phyloP scores from a whole-genome alignment of 345 rosid species.

The Syzygium oleosum region DNA sequence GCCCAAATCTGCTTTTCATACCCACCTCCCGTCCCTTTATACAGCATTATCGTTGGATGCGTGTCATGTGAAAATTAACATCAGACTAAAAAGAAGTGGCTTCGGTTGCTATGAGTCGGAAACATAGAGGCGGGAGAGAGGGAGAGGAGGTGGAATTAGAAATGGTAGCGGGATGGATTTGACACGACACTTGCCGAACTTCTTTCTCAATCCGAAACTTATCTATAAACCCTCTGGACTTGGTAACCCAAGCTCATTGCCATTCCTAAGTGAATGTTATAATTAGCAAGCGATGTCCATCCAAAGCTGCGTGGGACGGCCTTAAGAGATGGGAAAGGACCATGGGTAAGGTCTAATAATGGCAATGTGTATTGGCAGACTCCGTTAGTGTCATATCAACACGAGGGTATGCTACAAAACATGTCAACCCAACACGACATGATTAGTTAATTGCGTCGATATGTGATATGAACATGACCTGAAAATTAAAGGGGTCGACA shows the following conservation, averaged over 20 bases:
- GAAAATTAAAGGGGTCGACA: neutral
- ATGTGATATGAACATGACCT: neutral
- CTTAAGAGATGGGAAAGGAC: neutral
- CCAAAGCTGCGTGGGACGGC: neutral
- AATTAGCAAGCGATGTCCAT: neutral
- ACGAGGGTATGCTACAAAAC: neutral
- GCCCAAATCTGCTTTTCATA: neutral
- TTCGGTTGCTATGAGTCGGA: neutral
- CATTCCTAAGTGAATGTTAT: neutral
- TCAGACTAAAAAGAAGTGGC: neutral
- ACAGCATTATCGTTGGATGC: neutral
- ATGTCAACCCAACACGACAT: neutral
- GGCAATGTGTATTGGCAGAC: neutral
- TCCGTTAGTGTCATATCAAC: neutral
- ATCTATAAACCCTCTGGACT: neutral
- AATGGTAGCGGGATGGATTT: neutral
- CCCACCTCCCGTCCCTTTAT: neutral
- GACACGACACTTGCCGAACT: neutral
- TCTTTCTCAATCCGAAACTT: neutral
- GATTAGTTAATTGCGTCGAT: neutral
- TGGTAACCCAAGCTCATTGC: neutral
- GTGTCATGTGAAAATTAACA: neutral
- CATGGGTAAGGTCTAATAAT: neutral
- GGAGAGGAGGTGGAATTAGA: neutral
- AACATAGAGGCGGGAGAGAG: neutral